A percentile compares a stretch with the other conserved stretches of the same genome.
Conservation (phyloP, 2,329 filamentous ascomycete species). For the Penicillium sp. region DNA sequence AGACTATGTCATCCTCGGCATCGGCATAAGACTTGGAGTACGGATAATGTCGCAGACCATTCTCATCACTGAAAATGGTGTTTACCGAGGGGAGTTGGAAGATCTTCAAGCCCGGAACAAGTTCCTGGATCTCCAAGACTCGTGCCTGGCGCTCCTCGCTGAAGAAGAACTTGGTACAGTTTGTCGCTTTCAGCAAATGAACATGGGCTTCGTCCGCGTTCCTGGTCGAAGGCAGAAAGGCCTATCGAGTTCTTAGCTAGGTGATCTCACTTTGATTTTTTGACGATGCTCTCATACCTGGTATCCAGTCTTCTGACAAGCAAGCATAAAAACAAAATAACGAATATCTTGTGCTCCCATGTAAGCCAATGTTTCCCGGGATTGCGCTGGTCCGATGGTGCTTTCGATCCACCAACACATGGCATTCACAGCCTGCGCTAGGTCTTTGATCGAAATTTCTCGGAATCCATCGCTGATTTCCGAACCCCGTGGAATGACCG, state of each 20-base stretch:
- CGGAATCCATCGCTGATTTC: slow-evolving; percentile 21
- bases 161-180: slow-evolving; percentile 26
- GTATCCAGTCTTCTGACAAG: slow-evolving; percentile 27
- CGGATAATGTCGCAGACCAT: slow-evolving; percentile 15
- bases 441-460: slow-evolving; percentile 15
- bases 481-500: slow-evolving; percentile 12
- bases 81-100: slow-evolving; percentile 12
- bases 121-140: slow-evolving; percentile 40
- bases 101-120: slow-evolving; percentile 8
- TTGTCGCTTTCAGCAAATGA: slow-evolving; percentile 16
- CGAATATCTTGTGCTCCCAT: slow-evolving; percentile 26
- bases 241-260: slow-evolving; percentile 3
- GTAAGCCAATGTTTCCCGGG: slow-evolving; percentile 23
- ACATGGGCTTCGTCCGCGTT: slow-evolving; percentile 21
- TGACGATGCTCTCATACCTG: slow-evolving; percentile 8
- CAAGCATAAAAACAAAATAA: slow-evolving; percentile 23
- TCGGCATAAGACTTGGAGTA: slow-evolving; percentile 23
- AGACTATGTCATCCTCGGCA: slow-evolving; percentile 21
- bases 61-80: slow-evolving; percentile 9
- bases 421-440: slow-evolving; percentile 20
- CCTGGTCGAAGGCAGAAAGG: slow-evolving; percentile 21
- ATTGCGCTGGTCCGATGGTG: slow-evolving; percentile 9
- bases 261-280: background rate
- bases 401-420: slow-evolving; percentile 23
- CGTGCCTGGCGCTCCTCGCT: slow-evolving; percentile 24